Evolutionary conservation across 306 rosid species (phyloP).

Genomic region (Prinsepia uniflora): DNA sequence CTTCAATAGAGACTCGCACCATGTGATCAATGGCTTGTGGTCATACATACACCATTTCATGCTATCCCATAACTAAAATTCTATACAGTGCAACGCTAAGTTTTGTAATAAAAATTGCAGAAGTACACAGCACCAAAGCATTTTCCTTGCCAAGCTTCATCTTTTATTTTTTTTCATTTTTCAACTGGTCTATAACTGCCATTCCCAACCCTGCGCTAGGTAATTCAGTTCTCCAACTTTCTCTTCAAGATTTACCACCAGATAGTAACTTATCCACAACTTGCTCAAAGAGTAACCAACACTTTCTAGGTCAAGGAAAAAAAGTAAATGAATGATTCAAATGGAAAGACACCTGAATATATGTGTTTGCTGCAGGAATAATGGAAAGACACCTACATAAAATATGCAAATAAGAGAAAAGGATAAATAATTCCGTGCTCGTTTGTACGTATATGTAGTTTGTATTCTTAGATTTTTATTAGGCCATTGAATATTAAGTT

Average conservation of each 20-base stretch:
- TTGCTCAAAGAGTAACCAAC: no score
- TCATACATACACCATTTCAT: neutral
- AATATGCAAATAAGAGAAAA: no score
- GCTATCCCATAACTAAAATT: neutral
- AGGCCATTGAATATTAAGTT: no score
- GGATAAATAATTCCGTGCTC: no score
- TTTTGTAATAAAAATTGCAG: constrained; percentile 10
- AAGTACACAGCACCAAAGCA: constrained; percentile 99
- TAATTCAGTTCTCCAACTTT: constrained; percentile 69
- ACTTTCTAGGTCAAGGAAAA: no score
- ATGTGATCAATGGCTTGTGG: neutral
- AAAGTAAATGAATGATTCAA: no score
- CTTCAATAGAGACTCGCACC: no score
- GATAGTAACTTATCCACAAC: constrained; percentile 81
- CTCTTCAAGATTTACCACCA: constrained; percentile 66
- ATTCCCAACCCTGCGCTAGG: constrained; percentile 62
- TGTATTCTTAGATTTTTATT: no score
- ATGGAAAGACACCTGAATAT: no score
- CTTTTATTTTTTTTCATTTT: constrained; percentile 65
- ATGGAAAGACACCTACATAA: no score
- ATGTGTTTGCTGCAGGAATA: no score
- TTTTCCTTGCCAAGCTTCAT: constrained; percentile 89
- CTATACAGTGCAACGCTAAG: neutral
- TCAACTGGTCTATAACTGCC: constrained; percentile 63
- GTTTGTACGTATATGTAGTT: no score